These are phyloP conservation scores for Thamnidium elegans DNA, from an alignment of 192 early-diverging fungal genomes.

Conservation along the genomic window DNA sequence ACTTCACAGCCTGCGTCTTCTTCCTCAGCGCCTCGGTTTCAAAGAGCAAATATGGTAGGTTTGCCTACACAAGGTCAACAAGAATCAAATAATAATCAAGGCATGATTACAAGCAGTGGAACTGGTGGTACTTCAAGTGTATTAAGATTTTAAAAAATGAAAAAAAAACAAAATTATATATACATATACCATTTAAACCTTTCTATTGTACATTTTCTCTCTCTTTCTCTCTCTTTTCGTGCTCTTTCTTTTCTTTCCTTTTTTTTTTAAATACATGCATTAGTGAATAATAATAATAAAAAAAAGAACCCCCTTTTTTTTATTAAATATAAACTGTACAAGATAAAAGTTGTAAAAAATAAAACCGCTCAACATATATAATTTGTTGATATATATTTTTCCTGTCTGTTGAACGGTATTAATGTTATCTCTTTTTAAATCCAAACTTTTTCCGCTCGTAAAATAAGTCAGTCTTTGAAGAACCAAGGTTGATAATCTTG, in stretches of 20 bases:
- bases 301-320: background rate
- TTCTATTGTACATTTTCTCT: background rate
- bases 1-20: background rate
- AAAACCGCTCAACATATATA: background rate
- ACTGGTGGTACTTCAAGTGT: constrained; percentile 14
- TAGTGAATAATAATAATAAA: background rate
- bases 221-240: constrained; percentile 10
- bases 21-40: constrained; percentile 8
- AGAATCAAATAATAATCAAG: constrained; percentile 1
- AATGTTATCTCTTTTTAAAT: constrained; percentile 58
- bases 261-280: background rate
- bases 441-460: constrained; percentile 94
- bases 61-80: background rate
- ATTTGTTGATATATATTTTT: too few relatives aligned
- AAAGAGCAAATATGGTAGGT: constrained; percentile 12
- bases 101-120: background rate
- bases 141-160: constrained; percentile 16
- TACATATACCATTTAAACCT: background rate
- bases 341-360: background rate
- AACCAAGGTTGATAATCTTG: constrained; percentile 96
- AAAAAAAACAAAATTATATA: background rate
- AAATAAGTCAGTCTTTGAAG: constrained; percentile 85
- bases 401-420: too few relatives aligned
- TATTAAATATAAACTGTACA: background rate
- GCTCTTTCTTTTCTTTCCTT: background rate